Evolutionary conservation across 139 green algal genomes (phyloP), one percentile per base, ranked within the genome.

Genomic region (Gonium pectorale): DNA sequence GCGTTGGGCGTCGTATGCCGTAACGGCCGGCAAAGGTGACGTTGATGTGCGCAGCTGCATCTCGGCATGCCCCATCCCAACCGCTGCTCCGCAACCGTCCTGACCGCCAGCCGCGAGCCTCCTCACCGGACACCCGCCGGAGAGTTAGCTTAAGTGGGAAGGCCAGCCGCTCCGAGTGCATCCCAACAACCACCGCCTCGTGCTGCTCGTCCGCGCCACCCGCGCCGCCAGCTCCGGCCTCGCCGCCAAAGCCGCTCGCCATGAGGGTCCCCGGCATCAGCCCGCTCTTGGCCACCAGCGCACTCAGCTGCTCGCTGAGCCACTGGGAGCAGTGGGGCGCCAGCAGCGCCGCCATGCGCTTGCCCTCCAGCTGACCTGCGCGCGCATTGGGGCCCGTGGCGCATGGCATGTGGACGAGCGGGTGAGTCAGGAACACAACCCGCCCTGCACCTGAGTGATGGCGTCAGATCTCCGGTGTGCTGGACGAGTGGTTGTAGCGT

Each of bases 301-400:
- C 21, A 0, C 40, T 29, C 31, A 82, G 43, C 52, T 72, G 40
- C 3, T 44, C 40, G 9, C 59, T 29, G 27, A 82, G 2, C 15
- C 75, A 43, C 5, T 59, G 75, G 27, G 21, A 26, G 43, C 26
- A 72, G 38, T 82, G 75, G 17, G 59, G 75, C 7, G 41, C 75
- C 26, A 82, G 40, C n/a, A 82, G 59, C 4, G 24, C 62, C 11
- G 59, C 40, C n/a, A 82, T 24, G 59, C 59, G 59, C 75, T 82
- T 82, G 41, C 59, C 59, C 31, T 82, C 75, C 29, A 82, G 40
- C 29, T 21, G 43, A 37, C 73, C 73, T 81, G 73, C 35, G 59
- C 46, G 46, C 5, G 70, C 46, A 79, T 27, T 24, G 62, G 9
- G 27, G 59, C 27, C 24, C 29, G 54, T 31, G 15, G 29, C 19